A percentile compares a stretch with the other conserved stretches of the same genome.
phyloP scores from a whole-genome alignment of 2,329 filamentous ascomycete species.

The Neopestalotiopsis sp. region DNA sequence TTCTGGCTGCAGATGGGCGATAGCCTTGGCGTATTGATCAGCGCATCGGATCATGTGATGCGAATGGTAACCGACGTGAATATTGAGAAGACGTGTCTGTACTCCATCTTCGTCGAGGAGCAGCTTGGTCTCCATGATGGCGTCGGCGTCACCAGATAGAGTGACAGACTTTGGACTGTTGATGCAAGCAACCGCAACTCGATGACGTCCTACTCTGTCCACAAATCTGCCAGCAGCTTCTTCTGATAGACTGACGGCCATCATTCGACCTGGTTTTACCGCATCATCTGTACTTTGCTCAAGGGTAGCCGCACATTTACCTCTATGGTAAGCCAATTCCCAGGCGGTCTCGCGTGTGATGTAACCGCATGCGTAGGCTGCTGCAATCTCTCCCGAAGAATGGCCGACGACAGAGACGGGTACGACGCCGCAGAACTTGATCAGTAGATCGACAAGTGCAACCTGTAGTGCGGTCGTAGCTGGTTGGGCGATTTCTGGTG shows the following conservation, averaged over 20 bases:
- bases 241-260: slow-evolving; percentile 27
- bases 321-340: slow-evolving; percentile 30
- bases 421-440: slow-evolving; percentile 27
- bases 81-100: slow-evolving; percentile 26
- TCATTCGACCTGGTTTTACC: slow-evolving; percentile 25
- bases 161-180: slow-evolving; percentile 31
- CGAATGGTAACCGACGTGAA: slow-evolving; percentile 35
- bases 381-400: slow-evolving; percentile 42
- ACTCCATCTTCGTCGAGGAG: slow-evolving; percentile 23
- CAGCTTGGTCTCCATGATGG: slow-evolving; percentile 24
- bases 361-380: slow-evolving; percentile 34
- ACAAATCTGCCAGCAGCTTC: slow-evolving; percentile 23
- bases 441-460: slow-evolving; percentile 36
- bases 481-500: slow-evolving; percentile 39
- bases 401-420: slow-evolving; percentile 38
- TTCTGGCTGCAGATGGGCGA: slow-evolving; percentile 26
- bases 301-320: slow-evolving; percentile 24
- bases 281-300: not conserved
- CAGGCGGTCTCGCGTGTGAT: slow-evolving; percentile 33
- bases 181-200: slow-evolving; percentile 29
- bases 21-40: slow-evolving; percentile 29
- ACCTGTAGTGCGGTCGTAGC: slow-evolving; percentile 38
- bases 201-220: slow-evolving; percentile 16
- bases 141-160: slow-evolving; percentile 29
- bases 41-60: slow-evolving; percentile 39